A percentile compares a stretch with the other conserved stretches of the same genome.
Conservation (phyloP, 192 early-diverging fungal genomes). For the Backusella westeae region DNA sequence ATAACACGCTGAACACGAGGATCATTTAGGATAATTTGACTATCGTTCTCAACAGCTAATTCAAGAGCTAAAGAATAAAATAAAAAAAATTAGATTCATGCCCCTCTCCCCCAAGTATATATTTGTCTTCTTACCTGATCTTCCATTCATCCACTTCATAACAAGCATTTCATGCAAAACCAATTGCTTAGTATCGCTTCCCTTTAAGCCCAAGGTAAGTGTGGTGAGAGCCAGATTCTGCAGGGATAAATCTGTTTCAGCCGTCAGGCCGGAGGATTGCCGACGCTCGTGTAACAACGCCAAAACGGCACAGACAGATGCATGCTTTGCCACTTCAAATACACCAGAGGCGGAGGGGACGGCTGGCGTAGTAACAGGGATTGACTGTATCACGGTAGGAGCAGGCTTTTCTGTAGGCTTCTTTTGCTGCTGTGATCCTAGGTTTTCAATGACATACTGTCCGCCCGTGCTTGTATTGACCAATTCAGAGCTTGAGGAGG, state of each 20-base stretch:
- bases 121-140: slow-evolving; percentile 11
- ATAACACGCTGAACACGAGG: slow-evolving; percentile 12
- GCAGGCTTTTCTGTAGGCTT: background rate
- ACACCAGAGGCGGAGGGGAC: slow-evolving; percentile 10
- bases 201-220: slow-evolving; percentile 13
- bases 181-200: background rate
- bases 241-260: slow-evolving; percentile 13
- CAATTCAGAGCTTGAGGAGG: background rate
- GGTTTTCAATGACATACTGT: background rate
- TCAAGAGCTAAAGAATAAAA: slow-evolving; percentile 22
- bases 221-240: slow-evolving; percentile 13
- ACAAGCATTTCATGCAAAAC: slow-evolving; percentile 20
- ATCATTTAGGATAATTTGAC: slow-evolving; percentile 15
- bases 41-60: slow-evolving; percentile 24
- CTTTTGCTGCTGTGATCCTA: background rate
- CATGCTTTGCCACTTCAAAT: slow-evolving; percentile 19
- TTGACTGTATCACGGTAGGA: background rate
- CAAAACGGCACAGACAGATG: slow-evolving; percentile 27
- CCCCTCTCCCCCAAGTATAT: background rate
- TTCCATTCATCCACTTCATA: slow-evolving; percentile 8
- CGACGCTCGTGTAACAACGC: slow-evolving; percentile 20
- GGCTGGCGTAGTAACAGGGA: background rate
- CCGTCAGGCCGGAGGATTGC: slow-evolving; percentile 3
- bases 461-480: background rate
- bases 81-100: background rate